Conservation (phyloP, 495 filamentous ascomycete genomes). For the Oleoguttula mirabilis region DNA sequence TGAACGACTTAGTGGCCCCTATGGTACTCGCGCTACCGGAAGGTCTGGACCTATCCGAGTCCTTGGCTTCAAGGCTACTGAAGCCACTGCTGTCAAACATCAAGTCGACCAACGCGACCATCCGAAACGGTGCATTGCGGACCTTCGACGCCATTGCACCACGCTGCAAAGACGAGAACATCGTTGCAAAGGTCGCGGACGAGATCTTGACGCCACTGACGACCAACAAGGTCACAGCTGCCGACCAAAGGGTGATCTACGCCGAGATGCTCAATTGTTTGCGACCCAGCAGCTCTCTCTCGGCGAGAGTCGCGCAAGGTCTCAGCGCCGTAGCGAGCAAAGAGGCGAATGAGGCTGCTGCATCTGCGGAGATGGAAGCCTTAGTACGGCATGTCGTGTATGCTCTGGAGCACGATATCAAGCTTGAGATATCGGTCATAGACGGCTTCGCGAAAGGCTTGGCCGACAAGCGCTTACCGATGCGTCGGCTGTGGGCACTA, state of each 20-base stretch:
- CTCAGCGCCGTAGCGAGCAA: slow-evolving; percentile 55
- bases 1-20: slow-evolving; percentile 60
- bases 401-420: slow-evolving; percentile 45
- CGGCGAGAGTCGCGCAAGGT: slow-evolving; percentile 51
- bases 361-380: slow-evolving; percentile 60
- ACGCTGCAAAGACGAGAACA: slow-evolving; percentile 42
- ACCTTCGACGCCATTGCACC: slow-evolving; percentile 55
- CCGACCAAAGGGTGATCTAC: slow-evolving; percentile 70
- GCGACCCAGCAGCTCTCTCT: slow-evolving; percentile 41
- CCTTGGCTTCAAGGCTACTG: slow-evolving; percentile 54
- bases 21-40: slow-evolving; percentile 56
- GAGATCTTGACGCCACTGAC: slow-evolving; percentile 72
- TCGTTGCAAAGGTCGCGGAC: slow-evolving; percentile 52
- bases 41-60: slow-evolving; percentile 61
- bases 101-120: slow-evolving; percentile 71
- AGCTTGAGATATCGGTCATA: slow-evolving; percentile 47
- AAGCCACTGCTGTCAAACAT: slow-evolving; percentile 78
- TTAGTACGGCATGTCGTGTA: slow-evolving; percentile 49
- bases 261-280: slow-evolving; percentile 62
- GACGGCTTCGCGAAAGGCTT: slow-evolving; percentile 72
- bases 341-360: slow-evolving; percentile 75
- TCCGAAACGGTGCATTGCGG: slow-evolving; percentile 60
- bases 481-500: slow-evolving; percentile 71
- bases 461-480: slow-evolving; percentile 65
- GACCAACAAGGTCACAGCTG: slow-evolving; percentile 61